Evolutionary conservation across 108 stramenopile species (phyloP), one percentile per base, ranked within the genome.

Genomic region (Nitzschia sp.): DNA sequence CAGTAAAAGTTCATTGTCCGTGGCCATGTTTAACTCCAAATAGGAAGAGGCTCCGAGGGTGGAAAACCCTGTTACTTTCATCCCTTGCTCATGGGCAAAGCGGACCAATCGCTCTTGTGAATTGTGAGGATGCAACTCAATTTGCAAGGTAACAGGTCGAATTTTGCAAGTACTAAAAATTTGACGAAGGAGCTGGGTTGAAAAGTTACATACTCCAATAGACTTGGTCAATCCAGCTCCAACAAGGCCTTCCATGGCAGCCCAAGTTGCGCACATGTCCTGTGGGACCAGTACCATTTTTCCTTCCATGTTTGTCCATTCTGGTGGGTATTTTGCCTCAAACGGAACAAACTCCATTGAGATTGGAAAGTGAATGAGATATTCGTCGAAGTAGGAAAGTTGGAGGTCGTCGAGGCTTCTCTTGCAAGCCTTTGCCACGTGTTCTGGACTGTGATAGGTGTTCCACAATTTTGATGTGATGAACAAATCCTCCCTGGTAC

Each of bases 391-490:
- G 67, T 97, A 97, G 7, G 81, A 81, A 7, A 95, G 75, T 15
- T 89, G 86, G 24, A 97, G 69, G 66, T 97, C 96, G 26, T 79
- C 22, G 61, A 97, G 71, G 29, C 86, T 77, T 39, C 74, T 64
- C 10, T 84, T 60, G 5, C 77, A 77, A 17, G 94, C 96, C 52
- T 82, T 17, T n/a, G 78, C 78, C 7, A 97, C 94, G 65, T 97
- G 93, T 54, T 92, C 86, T 22, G 83, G 81, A 51, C 71, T 66
- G 77, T 97, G 96, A 71, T 92, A 97, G 11, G 94, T 97, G 68
- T 97, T 97, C 96, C 96, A 97, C 0, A 97, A 69, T 75, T 97
- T 97, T 34, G 89, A 86, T 0, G 93, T 94, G 29, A 97, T 72
- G 70, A 92, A 97, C 29, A 97, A 63, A 3, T 97, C 96, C 26